phyloP scores from a whole-genome alignment of 495 filamentous ascomycete species.

The Annulohypoxylon nitens region DNA sequence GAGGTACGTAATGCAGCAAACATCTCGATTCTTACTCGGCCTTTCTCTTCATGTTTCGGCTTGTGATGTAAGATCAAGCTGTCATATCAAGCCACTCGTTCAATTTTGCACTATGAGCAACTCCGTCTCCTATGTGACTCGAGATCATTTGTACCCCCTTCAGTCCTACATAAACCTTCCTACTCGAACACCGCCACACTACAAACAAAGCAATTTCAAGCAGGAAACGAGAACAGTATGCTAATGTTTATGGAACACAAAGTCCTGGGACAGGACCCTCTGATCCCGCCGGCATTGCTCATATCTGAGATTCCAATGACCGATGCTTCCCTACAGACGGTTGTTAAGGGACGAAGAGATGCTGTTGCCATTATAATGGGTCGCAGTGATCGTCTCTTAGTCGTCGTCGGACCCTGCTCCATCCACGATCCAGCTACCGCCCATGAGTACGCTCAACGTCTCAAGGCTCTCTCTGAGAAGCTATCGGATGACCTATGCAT shows the following conservation, averaged over 20 bases:
- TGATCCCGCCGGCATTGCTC: conserved; percentile 90
- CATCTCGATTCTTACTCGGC: conserved; percentile 6
- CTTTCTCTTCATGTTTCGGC: neutral
- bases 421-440: conserved; percentile 94
- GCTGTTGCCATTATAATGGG: conserved; percentile 85
- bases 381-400: conserved; percentile 85
- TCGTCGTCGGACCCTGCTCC: conserved; percentile 95
- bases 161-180: conserved; percentile 12
- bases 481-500: conserved; percentile 87
- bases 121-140: conserved; percentile 29
- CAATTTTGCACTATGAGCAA: conserved; percentile 20
- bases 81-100: neutral
- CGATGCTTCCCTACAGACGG: conserved; percentile 71
- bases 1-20: conserved; percentile 55
- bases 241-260: conserved; percentile 47
- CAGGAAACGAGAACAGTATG: conserved; percentile 26
- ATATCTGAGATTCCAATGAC: conserved; percentile 89
- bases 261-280: conserved; percentile 96
- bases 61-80: no score
- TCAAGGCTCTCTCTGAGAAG: conserved; percentile 79
- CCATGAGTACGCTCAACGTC: conserved; percentile 83
- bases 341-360: conserved; percentile 85
- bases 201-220: conserved; percentile 9
- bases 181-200: conserved; percentile 4
- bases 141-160: conserved; percentile 15